phyloP scores from a whole-genome alignment of 257 asterid species.

The Eucommia ulmoides region DNA sequence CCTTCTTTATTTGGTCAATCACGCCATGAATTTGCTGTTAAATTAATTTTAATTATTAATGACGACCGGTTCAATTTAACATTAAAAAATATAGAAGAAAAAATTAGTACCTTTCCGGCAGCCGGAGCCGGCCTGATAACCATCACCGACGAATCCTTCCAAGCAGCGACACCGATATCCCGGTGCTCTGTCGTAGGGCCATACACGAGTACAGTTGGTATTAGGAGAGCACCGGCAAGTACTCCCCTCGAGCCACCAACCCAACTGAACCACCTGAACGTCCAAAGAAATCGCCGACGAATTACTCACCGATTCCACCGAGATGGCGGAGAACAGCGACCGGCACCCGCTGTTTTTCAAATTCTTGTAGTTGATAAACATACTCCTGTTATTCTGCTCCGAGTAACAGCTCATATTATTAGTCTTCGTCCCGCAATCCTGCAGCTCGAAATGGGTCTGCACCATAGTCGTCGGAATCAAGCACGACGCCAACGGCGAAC shows the following conservation, averaged over 20 bases:
- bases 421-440: constrained; percentile 23
- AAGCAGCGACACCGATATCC: constrained; percentile 57
- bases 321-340: constrained; percentile 57
- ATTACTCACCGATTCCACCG: constrained; percentile 22
- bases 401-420: constrained; percentile 56
- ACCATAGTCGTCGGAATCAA: constrained; percentile 54
- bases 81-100: too few species aligned
- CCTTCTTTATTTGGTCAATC: too few species aligned
- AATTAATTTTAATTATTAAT: too few species aligned
- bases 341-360: constrained; percentile 24
- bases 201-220: constrained; percentile 35
- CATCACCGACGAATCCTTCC: constrained; percentile 66
- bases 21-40: too few species aligned
- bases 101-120: constrained; percentile 87
- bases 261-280: constrained; percentile 47
- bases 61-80: too few species aligned
- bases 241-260: constrained; percentile 66
- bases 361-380: constrained; percentile 28
- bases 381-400: constrained; percentile 23
- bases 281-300: constrained; percentile 50
- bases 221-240: constrained; percentile 49
- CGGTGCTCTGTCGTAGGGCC: constrained; percentile 14
- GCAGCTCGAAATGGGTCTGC: constrained; percentile 51
- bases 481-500: constrained; percentile 22
- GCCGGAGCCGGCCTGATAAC: constrained; percentile 46